Evolutionary conservation across 306 rosid genomes (phyloP), one percentile per base, ranked within the genome.

Genomic region (Macrotyloma uniflorum): DNA sequence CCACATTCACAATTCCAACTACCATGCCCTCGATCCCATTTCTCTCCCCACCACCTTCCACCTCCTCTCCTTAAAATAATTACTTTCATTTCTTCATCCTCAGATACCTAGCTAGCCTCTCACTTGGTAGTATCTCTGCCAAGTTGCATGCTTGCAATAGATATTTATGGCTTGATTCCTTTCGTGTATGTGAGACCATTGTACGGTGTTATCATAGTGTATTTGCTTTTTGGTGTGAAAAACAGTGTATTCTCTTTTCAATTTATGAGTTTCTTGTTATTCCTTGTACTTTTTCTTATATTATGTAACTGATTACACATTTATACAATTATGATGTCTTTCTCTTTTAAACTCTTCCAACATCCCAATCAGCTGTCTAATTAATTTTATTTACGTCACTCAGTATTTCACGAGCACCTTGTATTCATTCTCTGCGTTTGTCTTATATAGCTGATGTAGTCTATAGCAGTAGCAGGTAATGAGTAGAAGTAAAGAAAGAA

Each of bases 31-130:
- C 80, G 33, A 35, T 83, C 36, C 75, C 86, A 5, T 72, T 83
- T 75, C 4, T 83, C 58, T 71, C 86, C 10, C 83, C 86, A 53
- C 86, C 83, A 64, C 86, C 86, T 72, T 28, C 74, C 18, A 47
- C 83, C 40, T n/a, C 76, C 11, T 64, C 32, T 51, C 83, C 79
- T 33, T 78, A 36, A 78, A 10, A 22, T 16, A 47, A 20, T 36
- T 36, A 8, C 59, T 6, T 67, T 10, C 59, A 63, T 47, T 32
- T 30, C 18, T 23, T 36, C 71, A 62, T 54, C 54, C 51, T 11
- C 1, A 10, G 20, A 20, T 42, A 13, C 7, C 30, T 46, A 26
- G 16, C 35, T 5, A 3, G 35, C 19, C 28, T 32, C 47, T 49
- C 5, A 12, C 57, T 28, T 59, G 58, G 70, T 22, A 26, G 10